Evolutionary conservation across 805 yeast species (phyloP), one percentile per base, ranked within the genome.

Genomic region (Candida hungchunana): DNA sequence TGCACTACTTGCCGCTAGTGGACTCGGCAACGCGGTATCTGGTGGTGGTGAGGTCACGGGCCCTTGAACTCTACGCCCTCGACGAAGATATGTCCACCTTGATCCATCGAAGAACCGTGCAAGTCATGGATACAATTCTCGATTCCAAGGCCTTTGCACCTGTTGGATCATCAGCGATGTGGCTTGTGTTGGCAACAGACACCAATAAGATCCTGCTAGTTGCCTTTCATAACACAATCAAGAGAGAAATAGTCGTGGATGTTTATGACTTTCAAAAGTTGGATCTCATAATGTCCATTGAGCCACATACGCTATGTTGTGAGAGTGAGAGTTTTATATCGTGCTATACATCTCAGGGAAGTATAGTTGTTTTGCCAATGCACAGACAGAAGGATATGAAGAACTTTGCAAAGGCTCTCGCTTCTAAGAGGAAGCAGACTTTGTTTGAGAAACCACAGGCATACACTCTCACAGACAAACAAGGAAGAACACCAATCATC

Each of bases 291-390:
- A 18, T 47, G 7, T 28, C 38, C 1, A 40, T 50, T 2, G 22
- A 32, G 11, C 48, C 43, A 3, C 29, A 32, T 0, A 44, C 55
- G 1, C 31, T 52, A 11, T 34, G 42, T 21, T 31, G 38, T 6
- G 47, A 46, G 14, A 18, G 42, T 3, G 32, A 31, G 3, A 36
- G 43, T 12, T 34, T 26, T 21, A 17, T 50, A 7, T 37, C 48
- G 4, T 23, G 41, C 11, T 38, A 39, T 14, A 48, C 55, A 3
- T 34, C 28, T 7, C 48, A 51, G 29, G 56, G 56, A 1, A 35
- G 31, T 7, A 23, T 42, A 3, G 32, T 36, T 6, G 16, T 47
- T 6, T 49, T 39, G 25, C 32, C 37, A 4, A 16, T 43, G 13
- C 34, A 37, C 19, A 34, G 42, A 19, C 24, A 31, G 7, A 42